Conservation (phyloP, 345 rosid species). For the Gossypium bickii region DNA sequence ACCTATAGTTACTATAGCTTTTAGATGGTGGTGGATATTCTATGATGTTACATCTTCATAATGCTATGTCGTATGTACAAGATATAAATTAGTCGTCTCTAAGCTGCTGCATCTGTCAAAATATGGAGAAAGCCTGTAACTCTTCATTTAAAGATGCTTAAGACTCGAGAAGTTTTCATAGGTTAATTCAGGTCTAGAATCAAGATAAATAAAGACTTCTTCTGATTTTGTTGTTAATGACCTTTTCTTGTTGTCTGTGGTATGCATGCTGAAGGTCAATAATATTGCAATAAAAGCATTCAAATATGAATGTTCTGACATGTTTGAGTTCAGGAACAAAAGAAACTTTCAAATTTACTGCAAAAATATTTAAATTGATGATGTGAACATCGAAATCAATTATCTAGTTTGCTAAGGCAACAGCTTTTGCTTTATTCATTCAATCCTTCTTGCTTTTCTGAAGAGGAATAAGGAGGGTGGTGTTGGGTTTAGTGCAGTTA, state of each 20-base stretch:
- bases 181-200: not conserved
- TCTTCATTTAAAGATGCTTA: not conserved
- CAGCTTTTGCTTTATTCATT: not conserved
- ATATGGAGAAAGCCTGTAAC: not conserved
- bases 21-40: not conserved
- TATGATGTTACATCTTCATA: not conserved
- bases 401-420: not conserved
- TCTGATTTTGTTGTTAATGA: not conserved
- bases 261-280: slow-evolving; percentile 4
- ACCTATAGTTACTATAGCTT: not conserved
- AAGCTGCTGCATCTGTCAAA: not conserved
- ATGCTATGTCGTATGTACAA: not conserved
- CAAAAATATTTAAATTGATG: slow-evolving; percentile 3
- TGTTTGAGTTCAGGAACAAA: not conserved
- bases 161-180: not conserved
- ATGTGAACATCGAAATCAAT: not conserved
- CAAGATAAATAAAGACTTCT: not conserved
- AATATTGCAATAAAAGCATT: slow-evolving; percentile 3
- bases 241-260: not conserved
- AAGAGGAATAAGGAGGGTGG: not conserved
- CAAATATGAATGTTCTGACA: not conserved
- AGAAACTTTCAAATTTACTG: not conserved
- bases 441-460: not conserved
- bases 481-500: not conserved
- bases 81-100: not conserved